Conservation (phyloP, 768 basidiomycete species). For the Porpolomopsis calyptriformis region DNA sequence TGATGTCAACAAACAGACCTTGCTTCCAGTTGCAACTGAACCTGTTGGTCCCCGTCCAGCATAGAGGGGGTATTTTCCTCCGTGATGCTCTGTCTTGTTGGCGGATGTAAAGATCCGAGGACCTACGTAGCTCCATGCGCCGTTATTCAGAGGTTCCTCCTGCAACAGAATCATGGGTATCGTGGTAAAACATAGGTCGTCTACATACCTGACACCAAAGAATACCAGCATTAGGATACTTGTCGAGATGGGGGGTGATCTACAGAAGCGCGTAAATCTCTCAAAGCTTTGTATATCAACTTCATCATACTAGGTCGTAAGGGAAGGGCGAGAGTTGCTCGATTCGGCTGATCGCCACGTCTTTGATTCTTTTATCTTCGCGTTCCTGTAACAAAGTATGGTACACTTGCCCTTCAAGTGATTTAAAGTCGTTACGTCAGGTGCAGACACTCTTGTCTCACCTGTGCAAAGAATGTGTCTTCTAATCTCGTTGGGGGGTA, state of each 20-base stretch:
- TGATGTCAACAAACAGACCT: constrained; percentile 36
- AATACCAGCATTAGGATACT: constrained; percentile 89
- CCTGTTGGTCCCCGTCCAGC: constrained; percentile 89
- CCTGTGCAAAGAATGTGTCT: constrained; percentile 87
- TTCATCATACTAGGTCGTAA: constrained; percentile 63
- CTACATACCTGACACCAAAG: constrained; percentile 79
- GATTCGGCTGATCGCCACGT: constrained; percentile 87
- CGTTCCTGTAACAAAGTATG: constrained; percentile 81
- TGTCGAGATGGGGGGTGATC: constrained; percentile 90
- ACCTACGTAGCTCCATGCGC: constrained; percentile 93
- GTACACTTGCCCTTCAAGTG: constrained; percentile 80
- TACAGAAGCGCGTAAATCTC: constrained; percentile 20
- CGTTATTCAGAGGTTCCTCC: constrained; percentile 96
- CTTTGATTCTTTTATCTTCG: constrained; percentile 81
- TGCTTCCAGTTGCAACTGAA: constrained; percentile 88
- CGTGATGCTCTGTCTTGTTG: constrained; percentile 81
- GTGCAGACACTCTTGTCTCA: constrained; percentile 16
- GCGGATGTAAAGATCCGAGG: constrained; percentile 92
- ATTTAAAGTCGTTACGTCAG: constrained; percentile 5
- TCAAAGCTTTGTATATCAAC: not conserved
- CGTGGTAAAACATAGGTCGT: not conserved
- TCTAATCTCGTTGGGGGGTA: constrained; percentile 75
- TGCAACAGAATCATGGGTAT: constrained; percentile 17
- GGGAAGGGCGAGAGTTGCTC: constrained; percentile 98
- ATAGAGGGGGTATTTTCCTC: constrained; percentile 81